Conservation (phyloP, 805 yeast genomes). For the Teunomyces stri region DNA sequence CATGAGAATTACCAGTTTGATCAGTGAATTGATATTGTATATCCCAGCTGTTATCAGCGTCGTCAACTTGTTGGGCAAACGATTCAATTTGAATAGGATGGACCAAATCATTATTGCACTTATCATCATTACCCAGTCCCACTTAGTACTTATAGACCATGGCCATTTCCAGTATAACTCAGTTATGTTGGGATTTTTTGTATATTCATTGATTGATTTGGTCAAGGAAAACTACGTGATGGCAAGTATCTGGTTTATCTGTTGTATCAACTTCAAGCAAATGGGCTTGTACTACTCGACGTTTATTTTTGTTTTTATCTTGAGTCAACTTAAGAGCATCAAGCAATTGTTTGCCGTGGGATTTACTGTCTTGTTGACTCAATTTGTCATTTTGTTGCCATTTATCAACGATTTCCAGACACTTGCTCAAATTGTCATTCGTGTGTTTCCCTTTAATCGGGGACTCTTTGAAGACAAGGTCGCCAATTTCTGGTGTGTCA, state of each 20-base stretch:
- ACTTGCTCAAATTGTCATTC: slow-evolving; percentile 51
- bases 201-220: slow-evolving; percentile 64
- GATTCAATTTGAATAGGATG: slow-evolving; percentile 54
- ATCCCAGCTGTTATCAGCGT: slow-evolving; percentile 78
- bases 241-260: slow-evolving; percentile 75
- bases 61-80: slow-evolving; percentile 68
- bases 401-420: slow-evolving; percentile 30
- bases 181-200: slow-evolving; percentile 87
- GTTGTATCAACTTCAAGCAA: slow-evolving; percentile 83
- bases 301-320: slow-evolving; percentile 74
- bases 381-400: slow-evolving; percentile 56
- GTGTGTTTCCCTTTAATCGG: slow-evolving; percentile 89
- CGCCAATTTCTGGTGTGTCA: slow-evolving; percentile 96
- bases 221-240: slow-evolving; percentile 59
- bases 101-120: slow-evolving; percentile 77
- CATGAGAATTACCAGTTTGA: slow-evolving; percentile 78
- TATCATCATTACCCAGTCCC: slow-evolving; percentile 81
- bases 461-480: slow-evolving; percentile 98
- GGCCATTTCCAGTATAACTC: slow-evolving; percentile 97
- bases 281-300: slow-evolving; percentile 96
- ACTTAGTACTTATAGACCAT: slow-evolving; percentile 82
- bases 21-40: slow-evolving; percentile 71
- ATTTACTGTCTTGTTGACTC: slow-evolving; percentile 56
- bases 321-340: slow-evolving; percentile 50
- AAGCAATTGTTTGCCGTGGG: slow-evolving; percentile 61